These are phyloP conservation scores for Drechslerella stenobrocha DNA, from an alignment of 2,329 filamentous ascomycete genomes.

Conservation along the genomic window DNA sequence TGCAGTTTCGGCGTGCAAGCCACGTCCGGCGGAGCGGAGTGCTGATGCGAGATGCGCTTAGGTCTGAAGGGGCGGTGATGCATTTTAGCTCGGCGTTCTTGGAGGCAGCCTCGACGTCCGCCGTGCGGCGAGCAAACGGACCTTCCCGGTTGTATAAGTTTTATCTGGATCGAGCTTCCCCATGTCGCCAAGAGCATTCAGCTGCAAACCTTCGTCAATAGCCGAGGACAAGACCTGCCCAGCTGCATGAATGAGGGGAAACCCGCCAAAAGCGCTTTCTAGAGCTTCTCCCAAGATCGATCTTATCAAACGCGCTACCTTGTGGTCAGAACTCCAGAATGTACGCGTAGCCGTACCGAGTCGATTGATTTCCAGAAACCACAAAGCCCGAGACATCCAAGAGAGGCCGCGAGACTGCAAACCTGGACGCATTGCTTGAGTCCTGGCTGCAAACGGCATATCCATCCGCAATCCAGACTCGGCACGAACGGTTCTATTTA, in stretches of 20 bases:
- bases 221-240: constrained; percentile 18
- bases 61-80: neutral
- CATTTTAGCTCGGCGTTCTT: constrained; percentile 29
- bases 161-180: neutral
- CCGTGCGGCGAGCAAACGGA: neutral
- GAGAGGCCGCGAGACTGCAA: too few relatives aligned
- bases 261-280: constrained; percentile 19
- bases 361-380: too few relatives aligned
- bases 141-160: neutral
- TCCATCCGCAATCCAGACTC: neutral
- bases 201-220: constrained; percentile 25
- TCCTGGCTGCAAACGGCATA: constrained; percentile 1
- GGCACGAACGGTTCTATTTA: too few relatives aligned
- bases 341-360: too few relatives aligned
- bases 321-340: neutral
- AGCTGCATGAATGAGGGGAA: constrained; percentile 16
- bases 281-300: too few relatives aligned
- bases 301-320: neutral
- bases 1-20: constrained; percentile 37
- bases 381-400: too few relatives aligned
- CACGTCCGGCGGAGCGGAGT: constrained; percentile 40
- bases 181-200: constrained; percentile 1
- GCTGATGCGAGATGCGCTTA: neutral
- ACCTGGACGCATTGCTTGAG: neutral
- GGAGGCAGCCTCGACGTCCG: constrained; percentile 19